A percentile compares a stretch with the other conserved stretches of the same genome.
These are phyloP conservation scores for Kregervanrija delftensis DNA, from an alignment of 805 yeast species.

Conservation along the genomic window DNA sequence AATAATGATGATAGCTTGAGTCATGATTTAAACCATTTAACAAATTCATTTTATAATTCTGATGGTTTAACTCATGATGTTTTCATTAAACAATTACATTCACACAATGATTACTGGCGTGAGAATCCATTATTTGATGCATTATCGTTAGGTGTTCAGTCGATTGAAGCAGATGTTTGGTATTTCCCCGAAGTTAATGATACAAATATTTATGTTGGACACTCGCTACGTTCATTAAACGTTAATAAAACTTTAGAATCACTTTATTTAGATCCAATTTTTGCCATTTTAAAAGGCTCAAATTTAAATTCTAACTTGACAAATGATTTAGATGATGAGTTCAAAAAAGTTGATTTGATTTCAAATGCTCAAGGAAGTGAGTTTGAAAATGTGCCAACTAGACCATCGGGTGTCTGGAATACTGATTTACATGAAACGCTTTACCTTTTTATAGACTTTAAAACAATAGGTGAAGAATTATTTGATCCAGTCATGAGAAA, in stretches of 20 bases:
- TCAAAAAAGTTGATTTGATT: neutral
- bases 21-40: neutral
- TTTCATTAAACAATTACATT: conserved; percentile 33
- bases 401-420: conserved; percentile 23
- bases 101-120: conserved; percentile 57
- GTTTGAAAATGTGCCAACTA: conserved; percentile 3
- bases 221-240: conserved; percentile 41
- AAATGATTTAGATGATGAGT: conserved; percentile 1
- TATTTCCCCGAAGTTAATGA: conserved; percentile 26
- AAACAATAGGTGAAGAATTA: conserved; percentile 46
- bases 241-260: conserved; percentile 38
- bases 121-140: conserved; percentile 41
- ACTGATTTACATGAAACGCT: conserved; percentile 46
- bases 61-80: conserved; percentile 20
- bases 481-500: conserved; percentile 39
- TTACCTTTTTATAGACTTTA: conserved; percentile 58
- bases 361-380: neutral
- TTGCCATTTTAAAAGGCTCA: conserved; percentile 38
- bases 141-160: conserved; percentile 37
- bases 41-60: conserved; percentile 3
- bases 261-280: conserved; percentile 50
- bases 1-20: neutral
- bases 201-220: conserved; percentile 52
- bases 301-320: conserved; percentile 28
- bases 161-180: conserved; percentile 55